Base-by-base conservation (phyloP, 805 yeast species). In the Metschnikowia lunata region DNA sequence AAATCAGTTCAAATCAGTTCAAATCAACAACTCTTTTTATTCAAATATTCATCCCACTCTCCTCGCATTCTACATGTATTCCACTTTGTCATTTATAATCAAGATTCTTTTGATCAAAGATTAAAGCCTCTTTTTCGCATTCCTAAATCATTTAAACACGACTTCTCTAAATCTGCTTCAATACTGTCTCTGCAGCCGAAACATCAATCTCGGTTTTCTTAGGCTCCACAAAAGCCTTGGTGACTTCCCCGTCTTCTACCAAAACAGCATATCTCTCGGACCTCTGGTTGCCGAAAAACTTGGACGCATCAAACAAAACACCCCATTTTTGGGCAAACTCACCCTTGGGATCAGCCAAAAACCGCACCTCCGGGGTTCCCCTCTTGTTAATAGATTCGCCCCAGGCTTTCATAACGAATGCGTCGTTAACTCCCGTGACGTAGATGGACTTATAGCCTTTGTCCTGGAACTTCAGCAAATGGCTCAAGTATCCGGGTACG, bases 381-480 rank as follows among this genome's bases (percentile, higher is more conserved):
- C 52, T 53, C 14, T 52, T 51, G 37, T 55, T 59, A 26, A 62
- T 50, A 32, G 66, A 54, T 44, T 80, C 76, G 36, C 78, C 79
- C 95, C 96, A 89, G 0, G 93, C 90, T 55, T 79, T 76, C 58
- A 82, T 79, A 39, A 88, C 96, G 63, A 89, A 89, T 3, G 93
- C 77, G 61, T 89, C 97, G 64, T 89, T 89, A 39, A 87, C 96
- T 14, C 93, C 75, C 30, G 89, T 78, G 35, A 89, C 79, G 56
- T 74, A 80, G 40, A 88, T 63, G 37, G 78, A 66, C 26, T 66
- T 55, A 65, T 78, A 73, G n/a, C 96, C 96, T 65, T 84, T 83
- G 27, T 71, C 72, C 48, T 75, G 69, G 58, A 88, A 78, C 30
- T 75, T 70, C 7, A 71, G 59, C 46, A 76, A 63, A 36, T 74